phyloP scores from a whole-genome alignment of 2,329 filamentous ascomycete genomes.

The Sphaerulina populicola region DNA sequence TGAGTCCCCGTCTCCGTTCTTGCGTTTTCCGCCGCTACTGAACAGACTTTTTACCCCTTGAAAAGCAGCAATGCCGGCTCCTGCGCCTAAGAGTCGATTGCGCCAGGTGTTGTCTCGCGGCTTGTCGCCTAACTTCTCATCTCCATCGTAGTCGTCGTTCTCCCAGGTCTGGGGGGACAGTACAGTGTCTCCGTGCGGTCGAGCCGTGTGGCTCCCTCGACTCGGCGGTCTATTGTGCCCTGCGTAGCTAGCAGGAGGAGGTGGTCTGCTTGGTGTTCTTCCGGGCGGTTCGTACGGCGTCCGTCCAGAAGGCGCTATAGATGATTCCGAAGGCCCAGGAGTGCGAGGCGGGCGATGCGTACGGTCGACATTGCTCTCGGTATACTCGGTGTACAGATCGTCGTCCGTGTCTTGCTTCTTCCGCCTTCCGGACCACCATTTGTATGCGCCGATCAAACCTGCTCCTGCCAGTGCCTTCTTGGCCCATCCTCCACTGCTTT shows the following conservation, averaged over 20 bases:
- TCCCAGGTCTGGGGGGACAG: slow-evolving; percentile 29
- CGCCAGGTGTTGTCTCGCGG: slow-evolving; percentile 34
- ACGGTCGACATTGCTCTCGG: slow-evolving; percentile 8
- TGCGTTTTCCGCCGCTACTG: slow-evolving; percentile 43
- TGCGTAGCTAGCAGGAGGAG: slow-evolving; percentile 9
- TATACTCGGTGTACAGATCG: slow-evolving; percentile 9
- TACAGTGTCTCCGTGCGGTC: slow-evolving; percentile 13
- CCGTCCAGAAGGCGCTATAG: slow-evolving; percentile 11
- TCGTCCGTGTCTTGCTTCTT: slow-evolving; percentile 23
- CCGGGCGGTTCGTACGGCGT: slow-evolving; percentile 10
- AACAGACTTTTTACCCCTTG: slow-evolving; percentile 47
- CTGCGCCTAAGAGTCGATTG: slow-evolving; percentile 40
- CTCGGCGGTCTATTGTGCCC: slow-evolving; percentile 9
- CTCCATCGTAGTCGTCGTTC: slow-evolving; percentile 16
- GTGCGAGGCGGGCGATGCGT: slow-evolving; percentile 13
- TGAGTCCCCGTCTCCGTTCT: slow-evolving; percentile 46
- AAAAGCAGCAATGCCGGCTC: slow-evolving; percentile 38
- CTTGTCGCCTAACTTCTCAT: slow-evolving; percentile 36
- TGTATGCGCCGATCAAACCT: slow-evolving; percentile 50
- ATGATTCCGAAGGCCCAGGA: slow-evolving; percentile 16
- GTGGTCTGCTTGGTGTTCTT: slow-evolving; percentile 9
- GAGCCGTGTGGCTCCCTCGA: slow-evolving; percentile 6
- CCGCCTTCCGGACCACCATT: slow-evolving; percentile 46
- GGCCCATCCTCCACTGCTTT: slow-evolving; percentile 30
- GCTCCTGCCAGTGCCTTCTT: slow-evolving; percentile 46